These are phyloP conservation scores for Scleroderma citrinum DNA, from an alignment of 768 basidiomycete genomes.

Conservation along the genomic window DNA sequence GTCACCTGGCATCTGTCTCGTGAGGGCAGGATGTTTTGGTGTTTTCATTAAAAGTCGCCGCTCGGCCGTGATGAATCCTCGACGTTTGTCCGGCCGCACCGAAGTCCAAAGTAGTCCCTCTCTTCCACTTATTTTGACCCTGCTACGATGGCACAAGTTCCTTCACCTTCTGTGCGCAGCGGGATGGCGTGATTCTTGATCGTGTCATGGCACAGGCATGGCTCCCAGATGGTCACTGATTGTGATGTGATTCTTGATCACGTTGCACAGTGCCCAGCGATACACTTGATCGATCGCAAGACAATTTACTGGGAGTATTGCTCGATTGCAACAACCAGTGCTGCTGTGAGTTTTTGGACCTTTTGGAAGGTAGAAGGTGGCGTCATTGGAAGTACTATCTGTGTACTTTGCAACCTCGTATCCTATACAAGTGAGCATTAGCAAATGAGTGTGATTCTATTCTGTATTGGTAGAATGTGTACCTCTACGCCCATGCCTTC, in stretches of 20 bases:
- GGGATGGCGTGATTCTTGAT: not conserved
- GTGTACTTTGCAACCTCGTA: too few species aligned
- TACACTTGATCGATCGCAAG: not conserved
- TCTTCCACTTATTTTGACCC: not conserved
- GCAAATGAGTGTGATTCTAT: too few species aligned
- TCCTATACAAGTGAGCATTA: not conserved
- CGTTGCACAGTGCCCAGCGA: not conserved
- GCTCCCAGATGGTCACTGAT: not conserved
- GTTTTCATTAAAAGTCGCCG: not conserved
- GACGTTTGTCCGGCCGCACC: not conserved
- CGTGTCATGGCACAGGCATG: not conserved
- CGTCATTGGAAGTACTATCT: not conserved
- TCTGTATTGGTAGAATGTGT: too few species aligned
- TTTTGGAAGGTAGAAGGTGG: constrained; percentile 1
- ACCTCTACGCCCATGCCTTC: too few species aligned
- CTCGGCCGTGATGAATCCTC: not conserved
- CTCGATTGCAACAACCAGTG: not conserved
- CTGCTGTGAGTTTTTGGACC: not conserved
- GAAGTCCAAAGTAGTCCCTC: not conserved
- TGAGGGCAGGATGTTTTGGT: not conserved
- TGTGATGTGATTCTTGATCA: not conserved
- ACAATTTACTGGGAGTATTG: not conserved
- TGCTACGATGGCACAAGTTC: not conserved
- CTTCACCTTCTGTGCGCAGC: not conserved
- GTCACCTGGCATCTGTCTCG: not conserved